Evolutionary conservation across 2,329 filamentous ascomycete species (phyloP).

Genomic region (Neospermospora avenae): DNA sequence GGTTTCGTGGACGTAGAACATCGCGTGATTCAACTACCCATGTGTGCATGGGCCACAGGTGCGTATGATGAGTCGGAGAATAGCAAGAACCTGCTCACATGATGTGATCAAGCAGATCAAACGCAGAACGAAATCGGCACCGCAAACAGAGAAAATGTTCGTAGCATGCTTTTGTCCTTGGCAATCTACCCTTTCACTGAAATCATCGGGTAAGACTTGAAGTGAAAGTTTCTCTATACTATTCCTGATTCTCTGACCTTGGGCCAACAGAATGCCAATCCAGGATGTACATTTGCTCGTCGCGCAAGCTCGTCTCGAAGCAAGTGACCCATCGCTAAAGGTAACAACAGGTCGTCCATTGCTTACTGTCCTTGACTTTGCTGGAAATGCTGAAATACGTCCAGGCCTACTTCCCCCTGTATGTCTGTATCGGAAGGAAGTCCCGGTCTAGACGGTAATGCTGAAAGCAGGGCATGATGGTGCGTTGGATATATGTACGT

Average conservation of each 20-base stretch:
- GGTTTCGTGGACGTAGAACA: conserved; percentile 68
- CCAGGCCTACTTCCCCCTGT: conserved; percentile 60
- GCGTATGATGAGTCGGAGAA: conserved; percentile 30
- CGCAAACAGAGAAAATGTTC: conserved; percentile 53
- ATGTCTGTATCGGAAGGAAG: conserved; percentile 62
- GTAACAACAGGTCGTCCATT: conserved; percentile 35
- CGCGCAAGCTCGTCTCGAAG: conserved; percentile 52
- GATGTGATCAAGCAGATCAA: conserved; percentile 39
- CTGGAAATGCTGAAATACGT: conserved; percentile 8
- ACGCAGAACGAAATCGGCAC: conserved; percentile 51
- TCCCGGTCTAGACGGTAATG: conserved; percentile 36
- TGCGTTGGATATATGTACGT: neutral
- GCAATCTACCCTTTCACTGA: conserved; percentile 53
- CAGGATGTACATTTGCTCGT: conserved; percentile 57
- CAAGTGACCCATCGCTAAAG: conserved; percentile 53
- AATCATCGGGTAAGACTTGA: conserved; percentile 23
- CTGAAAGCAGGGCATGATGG: neutral
- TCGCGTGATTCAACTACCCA: conserved; percentile 62
- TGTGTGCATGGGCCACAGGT: conserved; percentile 69
- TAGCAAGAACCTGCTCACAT: neutral
- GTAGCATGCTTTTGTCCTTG: conserved; percentile 51
- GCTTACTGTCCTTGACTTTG: neutral
- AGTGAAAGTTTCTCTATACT: neutral
- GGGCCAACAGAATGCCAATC: conserved; percentile 47
- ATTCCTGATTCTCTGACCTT: conserved; percentile 10